A percentile compares a stretch with the other conserved stretches of the same genome.
Conservation (phyloP, 75 land plant species). For the Cupressus sempervirens region DNA sequence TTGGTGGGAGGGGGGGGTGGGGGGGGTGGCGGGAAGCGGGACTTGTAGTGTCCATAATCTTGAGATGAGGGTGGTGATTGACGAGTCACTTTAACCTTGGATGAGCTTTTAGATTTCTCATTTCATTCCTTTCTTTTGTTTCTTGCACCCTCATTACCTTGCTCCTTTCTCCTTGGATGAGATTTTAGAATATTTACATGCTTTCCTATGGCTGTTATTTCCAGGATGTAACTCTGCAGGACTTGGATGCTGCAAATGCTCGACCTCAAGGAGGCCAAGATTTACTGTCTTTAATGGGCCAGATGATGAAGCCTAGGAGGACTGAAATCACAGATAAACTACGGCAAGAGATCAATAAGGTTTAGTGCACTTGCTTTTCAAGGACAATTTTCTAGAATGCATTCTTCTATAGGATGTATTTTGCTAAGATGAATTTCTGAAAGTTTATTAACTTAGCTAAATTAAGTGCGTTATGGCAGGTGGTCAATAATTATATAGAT, state of each 20-base stretch:
- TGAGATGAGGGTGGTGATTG: too few relatives aligned
- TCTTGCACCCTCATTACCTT: too few relatives aligned
- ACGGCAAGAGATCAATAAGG: slow-evolving; percentile 98
- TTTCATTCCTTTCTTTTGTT: too few relatives aligned
- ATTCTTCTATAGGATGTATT: background rate
- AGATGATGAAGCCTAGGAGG: slow-evolving; percentile 99
- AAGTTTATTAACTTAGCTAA: background rate
- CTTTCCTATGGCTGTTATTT: slow-evolving; percentile 9
- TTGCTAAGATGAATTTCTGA: background rate
- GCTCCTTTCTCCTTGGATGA: too few relatives aligned
- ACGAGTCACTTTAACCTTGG: too few relatives aligned
- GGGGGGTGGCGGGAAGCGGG: too few relatives aligned
- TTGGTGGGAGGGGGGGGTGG: too few relatives aligned
- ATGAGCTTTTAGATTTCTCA: too few relatives aligned
- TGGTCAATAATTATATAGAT: slow-evolving; percentile 94
- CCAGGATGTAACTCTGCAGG: slow-evolving; percentile 98
- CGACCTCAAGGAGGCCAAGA: slow-evolving; percentile 99
- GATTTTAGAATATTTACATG: background rate
- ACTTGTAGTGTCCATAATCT: too few relatives aligned
- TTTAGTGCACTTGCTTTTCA: slow-evolving; percentile 7
- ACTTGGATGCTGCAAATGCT: slow-evolving; percentile 99
- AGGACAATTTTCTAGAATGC: background rate
- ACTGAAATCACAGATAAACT: slow-evolving; percentile 98
- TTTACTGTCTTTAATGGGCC: slow-evolving; percentile 95
- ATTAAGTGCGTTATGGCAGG: slow-evolving; percentile 42